Evolutionary conservation across 2,329 filamentous ascomycete species (phyloP).

Genomic region (Leptographium lundbergii): DNA sequence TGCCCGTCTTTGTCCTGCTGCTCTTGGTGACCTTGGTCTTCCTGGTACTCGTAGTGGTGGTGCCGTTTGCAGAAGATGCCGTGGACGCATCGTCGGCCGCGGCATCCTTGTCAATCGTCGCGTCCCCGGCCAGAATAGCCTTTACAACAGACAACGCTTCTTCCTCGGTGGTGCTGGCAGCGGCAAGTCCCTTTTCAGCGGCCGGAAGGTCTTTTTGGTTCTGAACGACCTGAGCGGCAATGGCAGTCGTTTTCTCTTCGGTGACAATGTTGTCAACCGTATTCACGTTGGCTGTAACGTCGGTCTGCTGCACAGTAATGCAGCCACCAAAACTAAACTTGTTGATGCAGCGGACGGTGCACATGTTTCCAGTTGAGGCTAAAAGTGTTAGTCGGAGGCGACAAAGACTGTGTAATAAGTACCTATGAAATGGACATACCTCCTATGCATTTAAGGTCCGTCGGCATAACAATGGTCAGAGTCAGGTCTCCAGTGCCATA

Average conservation of each 20-base stretch:
- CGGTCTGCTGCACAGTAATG: constrained; percentile 1
- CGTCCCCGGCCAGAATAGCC: not conserved
- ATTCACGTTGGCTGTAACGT: not conserved
- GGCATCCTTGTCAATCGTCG: not conserved
- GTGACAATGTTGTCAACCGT: not conserved
- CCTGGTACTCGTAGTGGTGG: not conserved
- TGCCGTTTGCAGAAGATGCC: not conserved
- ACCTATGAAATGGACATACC: not conserved
- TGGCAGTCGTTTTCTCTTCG: not conserved
- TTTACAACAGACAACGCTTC: not conserved
- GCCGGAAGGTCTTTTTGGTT: constrained; percentile 1
- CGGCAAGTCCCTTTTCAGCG: not conserved
- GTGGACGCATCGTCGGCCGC: not conserved
- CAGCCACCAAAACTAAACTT: constrained; percentile 1
- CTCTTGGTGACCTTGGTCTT: not conserved
- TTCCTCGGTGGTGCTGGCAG: not conserved
- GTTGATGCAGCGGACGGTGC: constrained; percentile 4
- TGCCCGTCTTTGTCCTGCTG: not conserved
- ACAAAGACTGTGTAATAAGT: not conserved
- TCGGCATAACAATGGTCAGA: not conserved
- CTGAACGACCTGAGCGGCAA: not conserved
- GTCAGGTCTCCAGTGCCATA: constrained; percentile 4
- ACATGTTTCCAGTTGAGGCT: constrained; percentile 3
- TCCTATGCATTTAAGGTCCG: constrained; percentile 1
- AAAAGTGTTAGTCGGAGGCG: not conserved